Percentiles rank a stretch among this genome's conserved stretches.
These are phyloP conservation scores for Pichia kluyveri DNA, from an alignment of 805 yeast genomes.

Conservation along the genomic window DNA sequence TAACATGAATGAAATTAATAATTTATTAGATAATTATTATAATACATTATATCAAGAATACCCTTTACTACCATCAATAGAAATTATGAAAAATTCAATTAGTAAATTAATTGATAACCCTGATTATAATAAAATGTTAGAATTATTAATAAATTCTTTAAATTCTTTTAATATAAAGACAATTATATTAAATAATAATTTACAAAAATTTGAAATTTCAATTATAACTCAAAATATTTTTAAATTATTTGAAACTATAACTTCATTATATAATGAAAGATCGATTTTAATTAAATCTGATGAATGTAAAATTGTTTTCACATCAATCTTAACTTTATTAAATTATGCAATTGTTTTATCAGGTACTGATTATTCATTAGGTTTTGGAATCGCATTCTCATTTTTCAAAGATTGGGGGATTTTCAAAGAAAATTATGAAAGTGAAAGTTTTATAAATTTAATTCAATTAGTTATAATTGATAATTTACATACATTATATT, in stretches of 20 bases:
- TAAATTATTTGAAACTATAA: constrained; percentile 27
- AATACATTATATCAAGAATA: constrained; percentile 33
- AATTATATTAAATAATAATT: constrained; percentile 3
- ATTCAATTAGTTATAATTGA: constrained; percentile 41
- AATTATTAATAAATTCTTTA: background rate
- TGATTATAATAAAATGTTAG: background rate
- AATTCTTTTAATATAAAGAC: constrained; percentile 26
- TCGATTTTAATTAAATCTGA: constrained; percentile 22
- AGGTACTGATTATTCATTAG: constrained; percentile 52
- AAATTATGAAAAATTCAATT: constrained; percentile 19
- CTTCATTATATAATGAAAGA: constrained; percentile 29
- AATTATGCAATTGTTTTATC: constrained; percentile 51
- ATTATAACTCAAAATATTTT: constrained; percentile 27
- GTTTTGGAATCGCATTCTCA: constrained; percentile 43
- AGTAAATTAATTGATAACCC: constrained; percentile 1
- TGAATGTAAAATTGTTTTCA: constrained; percentile 24
- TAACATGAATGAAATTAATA: background rate
- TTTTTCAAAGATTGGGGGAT: constrained; percentile 53
- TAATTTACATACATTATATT: constrained; percentile 41
- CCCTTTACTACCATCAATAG: constrained; percentile 35
- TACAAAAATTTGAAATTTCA: constrained; percentile 3
- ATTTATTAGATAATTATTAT: constrained; percentile 29
- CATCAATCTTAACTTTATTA: constrained; percentile 32
- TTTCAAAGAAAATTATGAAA: constrained; percentile 24
- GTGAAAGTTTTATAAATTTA: constrained; percentile 28